Conservation (phyloP, 495 filamentous ascomycete genomes). For the Penicillium bialowiezense region DNA sequence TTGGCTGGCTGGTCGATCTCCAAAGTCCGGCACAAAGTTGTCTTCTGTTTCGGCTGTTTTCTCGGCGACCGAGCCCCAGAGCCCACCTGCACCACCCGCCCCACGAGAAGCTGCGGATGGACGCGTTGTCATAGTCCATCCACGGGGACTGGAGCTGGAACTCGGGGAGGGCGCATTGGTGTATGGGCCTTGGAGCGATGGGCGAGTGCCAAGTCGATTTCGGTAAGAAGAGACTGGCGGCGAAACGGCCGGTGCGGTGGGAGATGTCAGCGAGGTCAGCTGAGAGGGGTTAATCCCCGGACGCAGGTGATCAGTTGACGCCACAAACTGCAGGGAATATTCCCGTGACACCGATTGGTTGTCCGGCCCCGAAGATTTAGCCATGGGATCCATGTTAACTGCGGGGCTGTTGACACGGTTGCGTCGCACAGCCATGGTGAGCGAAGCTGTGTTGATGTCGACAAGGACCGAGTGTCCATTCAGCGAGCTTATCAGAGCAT, state of each 20-base stretch:
- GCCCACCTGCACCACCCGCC: conserved; percentile 21
- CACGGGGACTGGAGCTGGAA: conserved; percentile 16
- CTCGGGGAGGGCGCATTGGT: conserved; percentile 23
- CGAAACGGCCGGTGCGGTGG: conserved; percentile 21
- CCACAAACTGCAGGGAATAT: conserved; percentile 74
- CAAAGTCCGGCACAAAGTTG: conserved; percentile 38
- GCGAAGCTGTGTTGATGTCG: conserved; percentile 83
- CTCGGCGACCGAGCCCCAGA: conserved; percentile 34
- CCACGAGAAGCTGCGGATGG: conserved; percentile 21
- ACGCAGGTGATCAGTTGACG: conserved; percentile 78
- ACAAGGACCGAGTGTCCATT: conserved; percentile 85
- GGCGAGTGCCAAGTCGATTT: conserved; percentile 28
- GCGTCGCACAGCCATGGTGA: conserved; percentile 83
- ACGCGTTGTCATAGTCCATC: conserved; percentile 25
- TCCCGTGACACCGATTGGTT: conserved; percentile 49
- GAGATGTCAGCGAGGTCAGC: conserved; percentile 27
- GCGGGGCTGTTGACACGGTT: conserved; percentile 32
- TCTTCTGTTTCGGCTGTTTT: conserved; percentile 24
- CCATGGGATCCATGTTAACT: conserved; percentile 17
- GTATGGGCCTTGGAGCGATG: conserved; percentile 25
- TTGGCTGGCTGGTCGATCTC: conserved; percentile 18
- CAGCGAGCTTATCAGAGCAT: conserved; percentile 88
- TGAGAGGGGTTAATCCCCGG: conserved; percentile 41
- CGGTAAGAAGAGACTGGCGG: conserved; percentile 27
- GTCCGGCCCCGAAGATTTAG: conserved; percentile 9